These are phyloP conservation scores for Sclerotinia subarctica DNA, from an alignment of 2,329 filamentous ascomycete species.

Conservation along the genomic window DNA sequence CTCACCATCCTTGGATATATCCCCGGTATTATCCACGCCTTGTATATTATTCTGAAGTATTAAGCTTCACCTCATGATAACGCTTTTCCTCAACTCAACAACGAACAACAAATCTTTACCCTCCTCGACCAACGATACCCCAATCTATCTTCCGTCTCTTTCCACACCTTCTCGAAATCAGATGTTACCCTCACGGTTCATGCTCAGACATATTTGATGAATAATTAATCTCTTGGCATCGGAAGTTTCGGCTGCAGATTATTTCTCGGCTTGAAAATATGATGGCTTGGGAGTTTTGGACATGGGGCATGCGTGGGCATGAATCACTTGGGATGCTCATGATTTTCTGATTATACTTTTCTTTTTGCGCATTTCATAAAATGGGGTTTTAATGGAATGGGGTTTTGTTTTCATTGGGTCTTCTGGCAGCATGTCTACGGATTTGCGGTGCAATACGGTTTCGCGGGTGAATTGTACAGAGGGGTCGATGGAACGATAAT, in stretches of 20 bases:
- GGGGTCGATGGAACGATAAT: conserved; percentile 17
- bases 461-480: conserved; percentile 16
- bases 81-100: conserved; percentile 1
- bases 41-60: conserved; percentile 76
- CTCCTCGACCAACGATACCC: conserved; percentile 3
- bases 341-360: conserved; percentile 1
- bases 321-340: not conserved
- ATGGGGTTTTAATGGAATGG: conserved; percentile 11
- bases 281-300: not conserved
- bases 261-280: conserved; percentile 8
- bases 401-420: conserved; percentile 17
- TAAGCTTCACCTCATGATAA: conserved; percentile 44
- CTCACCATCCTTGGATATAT: conserved; percentile 23
- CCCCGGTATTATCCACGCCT: conserved; percentile 25
- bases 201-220: not conserved
- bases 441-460: conserved; percentile 24
- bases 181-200: not conserved
- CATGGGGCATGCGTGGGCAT: conserved; percentile 7
- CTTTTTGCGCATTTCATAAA: conserved; percentile 1
- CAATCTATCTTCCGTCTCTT: not conserved
- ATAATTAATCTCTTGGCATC: conserved; percentile 15
- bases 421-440: conserved; percentile 30
- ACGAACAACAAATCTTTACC: not conserved
- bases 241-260: conserved; percentile 6
- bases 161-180: conserved; percentile 8